Percentiles rank a stretch among this genome's conserved stretches.
Conservation (phyloP, 345 rosid species). For the Dimocarpus longan region DNA sequence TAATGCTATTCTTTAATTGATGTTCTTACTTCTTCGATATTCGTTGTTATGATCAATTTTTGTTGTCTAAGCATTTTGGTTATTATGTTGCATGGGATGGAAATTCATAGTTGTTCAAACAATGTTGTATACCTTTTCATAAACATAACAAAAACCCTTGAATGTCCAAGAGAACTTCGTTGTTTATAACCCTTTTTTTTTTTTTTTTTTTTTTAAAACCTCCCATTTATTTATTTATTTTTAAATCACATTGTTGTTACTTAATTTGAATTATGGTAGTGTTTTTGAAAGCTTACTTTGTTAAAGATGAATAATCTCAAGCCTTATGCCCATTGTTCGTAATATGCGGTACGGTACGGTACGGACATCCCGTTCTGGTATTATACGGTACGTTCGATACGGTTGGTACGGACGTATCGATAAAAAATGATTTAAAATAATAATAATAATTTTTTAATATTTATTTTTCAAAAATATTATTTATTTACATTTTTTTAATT, state of each 20-base stretch:
- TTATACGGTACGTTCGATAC: too few species aligned
- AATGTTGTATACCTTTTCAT: neutral
- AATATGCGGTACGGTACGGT: too few species aligned
- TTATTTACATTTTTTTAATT: too few species aligned
- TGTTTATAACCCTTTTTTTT: neutral
- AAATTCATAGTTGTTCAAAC: neutral
- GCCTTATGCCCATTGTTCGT: too few species aligned
- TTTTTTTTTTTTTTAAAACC: neutral
- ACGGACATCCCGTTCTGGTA: too few species aligned
- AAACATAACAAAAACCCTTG: neutral
- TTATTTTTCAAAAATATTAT: too few species aligned
- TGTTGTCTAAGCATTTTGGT: neutral
- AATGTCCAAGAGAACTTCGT: neutral
- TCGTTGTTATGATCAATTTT: neutral
- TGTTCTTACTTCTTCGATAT: neutral
- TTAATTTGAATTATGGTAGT: neutral
- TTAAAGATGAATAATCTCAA: neutral
- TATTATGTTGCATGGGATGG: neutral
- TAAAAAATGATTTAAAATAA: too few species aligned
- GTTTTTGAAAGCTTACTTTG: neutral
- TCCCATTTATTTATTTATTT: neutral
- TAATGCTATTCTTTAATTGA: slow-evolving; percentile 29
- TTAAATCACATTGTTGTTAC: neutral
- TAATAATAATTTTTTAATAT: too few species aligned
- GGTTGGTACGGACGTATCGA: too few species aligned